phyloP scores from a whole-genome alignment of 2,329 filamentous ascomycete species.

The Neopestalotiopsis clavispora region DNA sequence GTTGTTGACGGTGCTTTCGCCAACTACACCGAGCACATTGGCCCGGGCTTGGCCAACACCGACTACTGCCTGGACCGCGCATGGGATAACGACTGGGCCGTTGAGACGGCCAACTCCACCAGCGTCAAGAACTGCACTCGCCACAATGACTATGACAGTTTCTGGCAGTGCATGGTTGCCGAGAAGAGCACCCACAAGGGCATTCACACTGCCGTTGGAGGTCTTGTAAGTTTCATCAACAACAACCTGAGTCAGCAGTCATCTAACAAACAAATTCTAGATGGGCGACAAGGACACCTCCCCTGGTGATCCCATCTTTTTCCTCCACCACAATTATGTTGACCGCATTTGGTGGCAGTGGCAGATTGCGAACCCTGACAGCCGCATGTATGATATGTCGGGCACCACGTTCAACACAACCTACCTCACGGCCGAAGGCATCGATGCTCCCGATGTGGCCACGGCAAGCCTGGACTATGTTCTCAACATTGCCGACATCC shows the following conservation, averaged over 20 bases:
- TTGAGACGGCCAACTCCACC: neutral
- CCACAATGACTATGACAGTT: constrained; percentile 1
- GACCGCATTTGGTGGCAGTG: constrained; percentile 33
- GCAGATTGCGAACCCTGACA: constrained; percentile 26
- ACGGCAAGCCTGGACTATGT: neutral
- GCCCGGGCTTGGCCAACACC: constrained; percentile 25
- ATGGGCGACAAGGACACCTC: constrained; percentile 10
- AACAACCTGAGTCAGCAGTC: neutral
- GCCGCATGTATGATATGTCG: constrained; percentile 24
- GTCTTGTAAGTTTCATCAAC: neutral
- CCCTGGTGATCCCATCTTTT: constrained; percentile 28
- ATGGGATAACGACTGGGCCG: constrained; percentile 5
- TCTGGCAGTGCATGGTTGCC: constrained; percentile 1
- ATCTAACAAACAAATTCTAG: neutral
- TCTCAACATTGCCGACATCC: constrained; percentile 1
- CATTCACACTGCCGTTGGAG: constrained; percentile 9
- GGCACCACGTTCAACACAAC: constrained; percentile 9
- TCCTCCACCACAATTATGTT: constrained; percentile 31
- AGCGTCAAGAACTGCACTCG: constrained; percentile 3
- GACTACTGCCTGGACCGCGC: constrained; percentile 31
- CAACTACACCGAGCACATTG: constrained; percentile 37
- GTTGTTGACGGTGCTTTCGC: constrained; percentile 40
- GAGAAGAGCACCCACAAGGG: constrained; percentile 2
- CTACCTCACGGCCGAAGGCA: neutral
- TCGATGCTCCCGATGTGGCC: neutral